Conservation (phyloP, 129 eudicot genomes). For the Artemisia tridentata region DNA sequence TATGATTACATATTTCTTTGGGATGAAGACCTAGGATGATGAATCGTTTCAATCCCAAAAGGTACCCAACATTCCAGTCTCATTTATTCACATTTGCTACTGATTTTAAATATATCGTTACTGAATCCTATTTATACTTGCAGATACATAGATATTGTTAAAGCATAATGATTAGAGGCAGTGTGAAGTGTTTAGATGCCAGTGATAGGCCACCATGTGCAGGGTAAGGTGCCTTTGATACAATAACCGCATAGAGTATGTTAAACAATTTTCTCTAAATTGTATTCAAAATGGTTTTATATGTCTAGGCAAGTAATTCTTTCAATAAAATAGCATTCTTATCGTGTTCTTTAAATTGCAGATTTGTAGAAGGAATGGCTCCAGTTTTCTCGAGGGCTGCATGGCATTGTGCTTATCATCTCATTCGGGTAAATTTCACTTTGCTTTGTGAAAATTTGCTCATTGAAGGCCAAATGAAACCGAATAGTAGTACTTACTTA, state of each 20-base stretch:
- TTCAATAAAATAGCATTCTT: not conserved
- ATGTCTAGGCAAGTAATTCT: not conserved
- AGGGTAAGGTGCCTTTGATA: slow-evolving; percentile 52
- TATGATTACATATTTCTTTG: slow-evolving; percentile 94
- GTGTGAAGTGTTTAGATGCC: slow-evolving; percentile 63
- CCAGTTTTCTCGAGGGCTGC: slow-evolving; percentile 98
- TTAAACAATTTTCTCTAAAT: not conserved
- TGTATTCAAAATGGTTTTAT: too few relatives aligned
- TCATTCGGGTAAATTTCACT: too few relatives aligned
- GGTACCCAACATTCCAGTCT: slow-evolving; percentile 36
- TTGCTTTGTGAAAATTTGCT: too few relatives aligned
- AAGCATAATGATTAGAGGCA: slow-evolving; percentile 81
- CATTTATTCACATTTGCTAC: not conserved
- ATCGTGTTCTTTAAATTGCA: slow-evolving; percentile 33
- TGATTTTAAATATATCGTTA: not conserved
- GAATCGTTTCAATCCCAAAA: slow-evolving; percentile 74
- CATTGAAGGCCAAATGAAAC: too few relatives aligned
- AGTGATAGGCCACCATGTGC: slow-evolving; percentile 94
- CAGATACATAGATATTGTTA: slow-evolving; percentile 84
- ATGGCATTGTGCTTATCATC: too few relatives aligned
- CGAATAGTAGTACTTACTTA: too few relatives aligned
- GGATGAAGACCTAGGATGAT: slow-evolving; percentile 99
- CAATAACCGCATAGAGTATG: not conserved
- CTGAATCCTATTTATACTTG: not conserved
- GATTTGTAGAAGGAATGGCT: slow-evolving; percentile 99